Evolutionary conservation across 2,329 filamentous ascomycete genomes (phyloP), one percentile per base, ranked within the genome.

Genomic region (Rosellinia necatrix): DNA sequence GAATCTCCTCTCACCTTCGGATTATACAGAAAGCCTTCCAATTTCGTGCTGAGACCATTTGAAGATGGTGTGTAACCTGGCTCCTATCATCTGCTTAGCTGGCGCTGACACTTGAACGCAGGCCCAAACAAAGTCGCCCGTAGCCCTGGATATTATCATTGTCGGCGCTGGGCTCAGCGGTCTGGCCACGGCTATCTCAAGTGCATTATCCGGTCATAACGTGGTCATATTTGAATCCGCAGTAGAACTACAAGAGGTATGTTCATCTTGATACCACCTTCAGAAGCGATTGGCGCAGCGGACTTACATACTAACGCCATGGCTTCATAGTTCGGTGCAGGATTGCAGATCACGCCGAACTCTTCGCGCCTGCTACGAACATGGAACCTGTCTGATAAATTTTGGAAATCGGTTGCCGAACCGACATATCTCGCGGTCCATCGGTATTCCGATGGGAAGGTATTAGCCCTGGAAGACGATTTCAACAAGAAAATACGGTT

Each of bases 271-370:
- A 15, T 9, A 10, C 8, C 21, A 32, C n/a, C n/a, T 44, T n/a
- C 25, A 12, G 2, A 6, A 19, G n/a, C 1, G 34, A n/a, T n/a
- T n/a, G n/a, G n/a, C n/a, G n/a, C n/a, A n/a, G n/a, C 6, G 27
- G 7, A 7, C 2, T 2, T 19, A 13, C 10, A 7, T 24, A 17
- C 29, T 50, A n/a, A 49, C 22, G 24, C 50, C 10, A 49, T 29
- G 30, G 19, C 43, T 12, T 44, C 43, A 30, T 59, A 81, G 74
- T 73, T 81, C 21, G 80, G 80, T 6, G 80, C 79, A 12, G 80
- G 81, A 1, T 71, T 83, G n/a, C 80, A 83, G 58, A 71, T 82
- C 3, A 81, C 78, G 0, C 78, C 81, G 4, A 80, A 80, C 50
- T 72, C 76, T 0, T 78, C 79, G 2, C 74, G 76, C 7, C 71